Percentiles rank a stretch among this genome's conserved stretches.
Evolutionary conservation across 2,329 filamentous ascomycete species (phyloP).

Genomic region (Cladosporium sp.): DNA sequence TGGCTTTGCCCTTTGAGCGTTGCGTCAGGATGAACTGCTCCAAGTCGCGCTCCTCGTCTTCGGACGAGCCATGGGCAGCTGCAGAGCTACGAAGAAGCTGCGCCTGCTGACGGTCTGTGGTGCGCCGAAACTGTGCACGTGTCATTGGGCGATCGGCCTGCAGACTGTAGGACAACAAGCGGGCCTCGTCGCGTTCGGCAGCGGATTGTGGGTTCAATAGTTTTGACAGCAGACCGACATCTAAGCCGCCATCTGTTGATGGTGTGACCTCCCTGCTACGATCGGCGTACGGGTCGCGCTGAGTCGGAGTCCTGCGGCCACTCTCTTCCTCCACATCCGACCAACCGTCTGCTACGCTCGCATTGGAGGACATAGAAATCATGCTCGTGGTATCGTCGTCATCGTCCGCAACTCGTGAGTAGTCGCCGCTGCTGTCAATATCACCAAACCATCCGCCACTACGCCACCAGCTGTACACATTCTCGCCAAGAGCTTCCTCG

Average conservation of each 20-base stretch:
- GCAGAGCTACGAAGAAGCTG: constrained; percentile 60
- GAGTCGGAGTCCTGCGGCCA: constrained; percentile 72
- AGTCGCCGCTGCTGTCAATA: constrained; percentile 78
- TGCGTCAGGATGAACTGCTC: constrained; percentile 62
- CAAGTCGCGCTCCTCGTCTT: constrained; percentile 61
- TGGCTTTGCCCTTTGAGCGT: constrained; percentile 50
- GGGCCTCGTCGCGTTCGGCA: constrained; percentile 79
- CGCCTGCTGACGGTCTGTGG: constrained; percentile 68
- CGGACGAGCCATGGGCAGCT: constrained; percentile 39
- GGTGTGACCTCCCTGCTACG: constrained; percentile 57
- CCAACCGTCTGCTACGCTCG: constrained; percentile 47
- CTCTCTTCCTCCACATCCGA: constrained; percentile 52
- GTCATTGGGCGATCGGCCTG: constrained; percentile 73
- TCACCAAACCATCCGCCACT: constrained; percentile 82
- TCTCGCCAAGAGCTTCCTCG: constrained; percentile 70
- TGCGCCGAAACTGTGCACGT: constrained; percentile 71
- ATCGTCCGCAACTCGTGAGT: constrained; percentile 57
- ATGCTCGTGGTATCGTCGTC: constrained; percentile 76
- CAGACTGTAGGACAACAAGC: constrained; percentile 78
- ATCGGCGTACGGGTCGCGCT: constrained; percentile 55
- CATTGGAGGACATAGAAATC: constrained; percentile 62
- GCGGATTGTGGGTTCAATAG: constrained; percentile 78
- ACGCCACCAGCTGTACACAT: constrained; percentile 83
- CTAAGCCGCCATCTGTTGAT: constrained; percentile 45
- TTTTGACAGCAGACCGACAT: constrained; percentile 61